A percentile compares a stretch with the other conserved stretches of the same genome.
phyloP scores from a whole-genome alignment of 768 basidiomycete species.

The Lyophyllum semitale region DNA sequence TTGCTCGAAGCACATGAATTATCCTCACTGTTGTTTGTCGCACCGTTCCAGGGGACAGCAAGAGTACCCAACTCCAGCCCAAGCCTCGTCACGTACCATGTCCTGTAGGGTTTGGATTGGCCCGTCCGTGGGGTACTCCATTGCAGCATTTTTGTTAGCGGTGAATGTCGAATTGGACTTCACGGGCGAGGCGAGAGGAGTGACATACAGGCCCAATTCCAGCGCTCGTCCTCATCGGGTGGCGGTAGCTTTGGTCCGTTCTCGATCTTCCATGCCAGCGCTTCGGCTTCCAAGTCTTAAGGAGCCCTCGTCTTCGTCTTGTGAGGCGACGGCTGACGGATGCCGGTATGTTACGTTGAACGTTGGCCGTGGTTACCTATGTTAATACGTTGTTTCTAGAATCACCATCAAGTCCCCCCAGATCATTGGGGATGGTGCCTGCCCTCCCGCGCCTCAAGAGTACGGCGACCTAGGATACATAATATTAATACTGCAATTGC shows the following conservation, averaged over 20 bases:
- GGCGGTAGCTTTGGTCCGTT: conserved; percentile 2
- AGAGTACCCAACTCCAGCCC: too few species aligned
- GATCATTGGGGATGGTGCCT: conserved; percentile 1
- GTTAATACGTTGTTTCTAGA: background rate
- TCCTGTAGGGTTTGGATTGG: too few species aligned
- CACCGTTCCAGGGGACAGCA: too few species aligned
- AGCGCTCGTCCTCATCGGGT: background rate
- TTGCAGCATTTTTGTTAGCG: conserved; percentile 1
- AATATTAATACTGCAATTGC: too few species aligned
- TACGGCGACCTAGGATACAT: too few species aligned
- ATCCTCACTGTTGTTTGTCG: too few species aligned
- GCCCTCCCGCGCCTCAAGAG: conserved; percentile 1
- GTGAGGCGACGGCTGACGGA: conserved; percentile 3
- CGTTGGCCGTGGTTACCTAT: background rate
- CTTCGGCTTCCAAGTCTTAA: background rate
- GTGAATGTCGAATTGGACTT: conserved; percentile 2
- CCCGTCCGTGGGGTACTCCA: too few species aligned
- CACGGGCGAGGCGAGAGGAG: background rate
- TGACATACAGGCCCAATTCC: background rate
- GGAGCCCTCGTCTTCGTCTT: background rate
- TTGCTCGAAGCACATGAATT: too few species aligned
- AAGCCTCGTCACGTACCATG: too few species aligned
- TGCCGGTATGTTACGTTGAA: background rate
- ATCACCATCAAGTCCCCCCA: conserved; percentile 2
- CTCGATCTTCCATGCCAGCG: background rate